Evolutionary conservation across 106 monocot species (phyloP), one percentile per base, ranked within the genome.

Genomic region (Cymbidium sinense): DNA sequence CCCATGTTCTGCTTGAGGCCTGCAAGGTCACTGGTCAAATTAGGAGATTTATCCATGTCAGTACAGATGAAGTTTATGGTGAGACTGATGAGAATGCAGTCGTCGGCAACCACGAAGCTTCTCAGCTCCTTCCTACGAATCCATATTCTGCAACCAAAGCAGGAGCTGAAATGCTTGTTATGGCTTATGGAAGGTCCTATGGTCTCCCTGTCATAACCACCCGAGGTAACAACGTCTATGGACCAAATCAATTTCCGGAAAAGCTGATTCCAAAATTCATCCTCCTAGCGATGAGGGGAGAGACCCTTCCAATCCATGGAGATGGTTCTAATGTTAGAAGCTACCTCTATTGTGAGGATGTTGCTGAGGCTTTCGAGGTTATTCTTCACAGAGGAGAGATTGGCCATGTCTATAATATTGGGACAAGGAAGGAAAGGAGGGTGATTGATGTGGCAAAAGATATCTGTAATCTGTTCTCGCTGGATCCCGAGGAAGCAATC

Each of bases 111-210:
- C 83, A 83, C 7, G 83, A 83, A 34, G 83, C 83, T 36, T 83
- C 83, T 67, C 83, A 83, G 50, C 83, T 83, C 31, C 78, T 83
- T 19, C 83, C 83, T 2, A 83, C 83, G 1, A 83, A 83, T 33
- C 83, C 83, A 6, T 83, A 83, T 73, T 83, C 83, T 3, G 83
- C 83, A 27, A 83, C 83, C 17, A 83, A 83, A 79, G 83, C 83
- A 1, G 83, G 83, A 61, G 83, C 83, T 35, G 83, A 83, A 50
- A 83, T 83, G 83, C 83, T 83, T 51, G 83, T 83, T 17, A 83
- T 83, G 83, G 83, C 83, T 19, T 83, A 83, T 43, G 83, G 83
- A 43, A 73, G 83, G 55, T 83, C 83, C 34, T 83, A 83, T 67
- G 83, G 83, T 7, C 21, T 83, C 10, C 83, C 83, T 4, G 78